phyloP scores from a whole-genome alignment of 371 early-diverging fungal species.

The Syncephalastrum contaminatum region DNA sequence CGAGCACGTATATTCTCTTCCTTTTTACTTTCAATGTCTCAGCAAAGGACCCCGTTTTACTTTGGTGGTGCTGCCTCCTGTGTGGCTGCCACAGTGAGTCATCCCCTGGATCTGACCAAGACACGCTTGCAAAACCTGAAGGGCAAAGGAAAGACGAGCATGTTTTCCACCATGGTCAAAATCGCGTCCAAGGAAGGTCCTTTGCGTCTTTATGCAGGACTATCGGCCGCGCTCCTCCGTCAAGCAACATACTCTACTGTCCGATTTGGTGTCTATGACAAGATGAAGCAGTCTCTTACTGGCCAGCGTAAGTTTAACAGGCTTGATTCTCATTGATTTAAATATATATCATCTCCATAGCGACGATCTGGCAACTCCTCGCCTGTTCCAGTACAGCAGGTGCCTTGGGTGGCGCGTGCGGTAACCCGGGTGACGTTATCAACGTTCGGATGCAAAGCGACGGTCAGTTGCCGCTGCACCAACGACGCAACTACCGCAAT shows the following conservation, averaged over 20 bases:
- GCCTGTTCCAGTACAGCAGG: conserved; percentile 61
- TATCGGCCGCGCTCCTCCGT: conserved; percentile 64
- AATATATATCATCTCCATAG: conserved; percentile 3
- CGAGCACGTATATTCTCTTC: background rate
- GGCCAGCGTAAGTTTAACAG: background rate
- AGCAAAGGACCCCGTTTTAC: conserved; percentile 43
- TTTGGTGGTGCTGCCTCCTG: conserved; percentile 61
- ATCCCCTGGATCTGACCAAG: conserved; percentile 72
- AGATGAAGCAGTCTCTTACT: conserved; percentile 30
- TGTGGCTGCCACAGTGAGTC: conserved; percentile 60
- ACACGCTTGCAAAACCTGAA: conserved; percentile 64
- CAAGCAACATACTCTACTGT: conserved; percentile 72
- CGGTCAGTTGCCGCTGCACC: conserved; percentile 56
- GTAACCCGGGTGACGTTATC: conserved; percentile 76
- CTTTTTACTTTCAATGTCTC: background rate
- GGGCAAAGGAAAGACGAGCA: conserved; percentile 24
- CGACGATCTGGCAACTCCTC: conserved; percentile 40
- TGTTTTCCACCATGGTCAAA: conserved; percentile 41
- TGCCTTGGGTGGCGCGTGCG: conserved; percentile 62
- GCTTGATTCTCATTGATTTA: background rate
- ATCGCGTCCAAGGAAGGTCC: conserved; percentile 37
- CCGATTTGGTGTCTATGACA: conserved; percentile 69
- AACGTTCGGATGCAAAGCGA: conserved; percentile 76
- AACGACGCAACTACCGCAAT: conserved; percentile 62
- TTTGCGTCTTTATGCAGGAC: conserved; percentile 56